Conservation (phyloP, 2,329 filamentous ascomycete genomes). For the Mariannaea elegans region DNA sequence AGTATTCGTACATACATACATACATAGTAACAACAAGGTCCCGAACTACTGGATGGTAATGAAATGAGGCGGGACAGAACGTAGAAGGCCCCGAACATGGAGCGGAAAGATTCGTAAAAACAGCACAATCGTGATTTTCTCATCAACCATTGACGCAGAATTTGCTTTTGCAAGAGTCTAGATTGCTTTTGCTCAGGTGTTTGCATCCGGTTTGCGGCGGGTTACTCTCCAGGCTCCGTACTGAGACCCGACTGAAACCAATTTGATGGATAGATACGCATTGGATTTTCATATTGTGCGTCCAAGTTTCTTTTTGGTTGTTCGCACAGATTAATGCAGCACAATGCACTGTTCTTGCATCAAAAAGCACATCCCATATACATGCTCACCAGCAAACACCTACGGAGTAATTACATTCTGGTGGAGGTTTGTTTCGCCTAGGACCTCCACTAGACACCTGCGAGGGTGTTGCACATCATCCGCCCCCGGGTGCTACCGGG, state of each 20-base stretch:
- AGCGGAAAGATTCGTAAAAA: neutral
- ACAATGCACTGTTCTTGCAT: neutral
- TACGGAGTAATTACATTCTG: conserved; percentile 1
- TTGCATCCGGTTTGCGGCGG: conserved; percentile 20
- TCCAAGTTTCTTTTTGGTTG: neutral
- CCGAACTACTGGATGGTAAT: too few relatives aligned
- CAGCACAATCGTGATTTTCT: neutral
- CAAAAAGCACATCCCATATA: neutral
- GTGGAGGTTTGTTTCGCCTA: neutral
- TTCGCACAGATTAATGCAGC: neutral
- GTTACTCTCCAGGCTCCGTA: conserved; percentile 8
- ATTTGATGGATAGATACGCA: neutral
- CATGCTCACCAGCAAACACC: neutral
- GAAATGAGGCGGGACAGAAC: too few relatives aligned
- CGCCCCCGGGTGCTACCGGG: conserved; percentile 21
- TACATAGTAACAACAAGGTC: too few relatives aligned
- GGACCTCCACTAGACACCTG: conserved; percentile 6
- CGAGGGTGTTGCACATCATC: conserved; percentile 21
- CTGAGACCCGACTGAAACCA: conserved; percentile 23
- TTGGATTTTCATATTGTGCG: too few relatives aligned
- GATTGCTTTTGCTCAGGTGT: conserved; percentile 28
- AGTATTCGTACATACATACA: too few relatives aligned
- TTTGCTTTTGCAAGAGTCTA: neutral
- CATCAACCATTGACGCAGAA: neutral
- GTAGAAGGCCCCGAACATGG: too few relatives aligned